phyloP scores from a whole-genome alignment of 2,329 filamentous ascomycete genomes.

The Pezicula radicicola region DNA sequence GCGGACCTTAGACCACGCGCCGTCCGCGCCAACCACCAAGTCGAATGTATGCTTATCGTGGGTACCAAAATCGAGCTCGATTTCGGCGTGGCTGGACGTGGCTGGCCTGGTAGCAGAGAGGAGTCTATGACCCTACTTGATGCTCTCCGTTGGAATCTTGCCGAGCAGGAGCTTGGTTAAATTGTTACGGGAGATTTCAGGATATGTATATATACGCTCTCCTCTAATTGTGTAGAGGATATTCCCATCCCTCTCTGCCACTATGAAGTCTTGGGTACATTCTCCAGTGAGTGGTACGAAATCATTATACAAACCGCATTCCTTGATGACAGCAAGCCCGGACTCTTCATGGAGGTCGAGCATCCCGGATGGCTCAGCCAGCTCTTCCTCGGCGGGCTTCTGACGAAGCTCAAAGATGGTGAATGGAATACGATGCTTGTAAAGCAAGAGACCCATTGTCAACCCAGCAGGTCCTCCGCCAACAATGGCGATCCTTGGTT shows the following conservation, averaged over 20 bases:
- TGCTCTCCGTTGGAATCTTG: constrained; percentile 10
- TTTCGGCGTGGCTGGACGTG: not conserved
- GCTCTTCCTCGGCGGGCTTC: constrained; percentile 22
- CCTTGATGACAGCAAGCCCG: constrained; percentile 41
- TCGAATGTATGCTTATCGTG: constrained; percentile 23
- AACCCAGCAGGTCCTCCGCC: constrained; percentile 45
- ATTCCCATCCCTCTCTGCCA: constrained; percentile 30
- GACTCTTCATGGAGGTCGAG: constrained; percentile 47
- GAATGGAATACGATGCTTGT: constrained; percentile 31
- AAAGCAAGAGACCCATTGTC: constrained; percentile 43
- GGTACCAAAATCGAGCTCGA: constrained; percentile 3
- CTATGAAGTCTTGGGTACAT: constrained; percentile 36
- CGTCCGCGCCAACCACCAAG: constrained; percentile 33
- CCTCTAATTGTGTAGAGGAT: constrained; percentile 21
- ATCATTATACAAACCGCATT: constrained; percentile 39
- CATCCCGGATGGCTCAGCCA: constrained; percentile 33
- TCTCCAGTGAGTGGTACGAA: constrained; percentile 40
- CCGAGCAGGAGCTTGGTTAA: constrained; percentile 21
- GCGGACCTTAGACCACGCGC: constrained; percentile 35
- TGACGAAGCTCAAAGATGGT: constrained; percentile 34
- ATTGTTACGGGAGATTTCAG: constrained; percentile 23
- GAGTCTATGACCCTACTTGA: constrained; percentile 19
- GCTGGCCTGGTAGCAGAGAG: not conserved
- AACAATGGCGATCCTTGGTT: constrained; percentile 38
- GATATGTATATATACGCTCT: too few relatives aligned